Percentiles rank a stretch among this genome's conserved stretches.
Conservation (phyloP, 2,329 filamentous ascomycete species). For the Botrytis deweyae region DNA sequence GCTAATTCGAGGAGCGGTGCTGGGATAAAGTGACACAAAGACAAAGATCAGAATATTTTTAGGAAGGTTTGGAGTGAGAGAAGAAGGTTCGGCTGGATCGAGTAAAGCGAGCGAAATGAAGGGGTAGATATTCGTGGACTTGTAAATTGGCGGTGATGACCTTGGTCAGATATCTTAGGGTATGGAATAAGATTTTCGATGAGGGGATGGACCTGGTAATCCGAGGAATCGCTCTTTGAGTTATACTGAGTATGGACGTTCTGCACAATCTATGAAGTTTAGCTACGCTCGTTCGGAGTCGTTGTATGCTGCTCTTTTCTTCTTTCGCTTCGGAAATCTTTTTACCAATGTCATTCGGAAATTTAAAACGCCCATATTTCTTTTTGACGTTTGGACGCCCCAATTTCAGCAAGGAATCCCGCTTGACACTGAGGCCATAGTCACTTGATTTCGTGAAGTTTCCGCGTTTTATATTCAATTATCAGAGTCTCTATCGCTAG, state of each 20-base stretch:
- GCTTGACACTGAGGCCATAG: not conserved
- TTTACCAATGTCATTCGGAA: not conserved
- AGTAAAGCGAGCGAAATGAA: conserved; percentile 11
- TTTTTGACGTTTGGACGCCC: not conserved
- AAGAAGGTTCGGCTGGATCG: not conserved
- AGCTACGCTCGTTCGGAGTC: not conserved
- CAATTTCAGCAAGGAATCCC: not conserved
- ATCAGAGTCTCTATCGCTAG: not conserved
- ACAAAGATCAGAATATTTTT: not conserved
- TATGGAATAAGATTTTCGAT: not conserved
- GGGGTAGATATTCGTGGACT: not conserved
- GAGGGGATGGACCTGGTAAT: not conserved
- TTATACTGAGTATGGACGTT: not conserved
- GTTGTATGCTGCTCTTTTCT: not conserved
- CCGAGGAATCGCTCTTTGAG: not conserved
- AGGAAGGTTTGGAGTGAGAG: not conserved
- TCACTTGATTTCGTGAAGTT: conserved; percentile 21
- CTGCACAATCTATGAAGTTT: not conserved
- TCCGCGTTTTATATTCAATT: not conserved
- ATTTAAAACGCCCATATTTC: not conserved
- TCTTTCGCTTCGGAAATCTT: not conserved
- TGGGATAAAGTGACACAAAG: not conserved
- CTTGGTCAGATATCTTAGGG: not conserved
- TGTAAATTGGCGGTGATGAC: not conserved
- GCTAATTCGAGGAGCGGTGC: not conserved